Evolutionary conservation across 768 basidiomycete species (phyloP).

Genomic region (Lentinula aciculospora): DNA sequence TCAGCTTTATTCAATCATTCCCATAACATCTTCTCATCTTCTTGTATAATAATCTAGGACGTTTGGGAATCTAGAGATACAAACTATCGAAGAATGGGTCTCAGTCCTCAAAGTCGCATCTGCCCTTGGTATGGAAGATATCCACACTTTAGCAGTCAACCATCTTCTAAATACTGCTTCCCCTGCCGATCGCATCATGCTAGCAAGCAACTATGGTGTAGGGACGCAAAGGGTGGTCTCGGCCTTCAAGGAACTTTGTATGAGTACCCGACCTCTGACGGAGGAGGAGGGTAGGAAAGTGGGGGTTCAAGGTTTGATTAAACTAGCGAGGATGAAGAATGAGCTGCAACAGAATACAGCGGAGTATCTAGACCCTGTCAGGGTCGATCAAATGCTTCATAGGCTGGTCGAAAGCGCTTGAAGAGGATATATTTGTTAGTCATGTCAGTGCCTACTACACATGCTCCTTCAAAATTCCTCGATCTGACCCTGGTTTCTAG

Average conservation of each 20-base stretch:
- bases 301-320: neutral
- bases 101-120: neutral
- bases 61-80: neutral
- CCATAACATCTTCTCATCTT: neutral
- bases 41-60: neutral
- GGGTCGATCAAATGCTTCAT: neutral
- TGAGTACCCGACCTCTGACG: neutral
- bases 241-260: conserved; percentile 2
- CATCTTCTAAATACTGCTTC: neutral
- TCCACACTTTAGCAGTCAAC: neutral
- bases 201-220: neutral
- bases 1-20: neutral
- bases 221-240: neutral
- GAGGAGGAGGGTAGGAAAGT: neutral
- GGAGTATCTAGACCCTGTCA: neutral
- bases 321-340: neutral
- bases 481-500: neutral
- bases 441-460: neutral
- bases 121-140: neutral
- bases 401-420: neutral
- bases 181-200: conserved; percentile 1
- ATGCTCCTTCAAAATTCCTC: neutral
- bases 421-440: neutral
- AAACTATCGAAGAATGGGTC: neutral
- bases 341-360: conserved; percentile 1